Evolutionary conservation across 345 rosid genomes (phyloP), one percentile per base, ranked within the genome.

Genomic region (Heritiera fomes): DNA sequence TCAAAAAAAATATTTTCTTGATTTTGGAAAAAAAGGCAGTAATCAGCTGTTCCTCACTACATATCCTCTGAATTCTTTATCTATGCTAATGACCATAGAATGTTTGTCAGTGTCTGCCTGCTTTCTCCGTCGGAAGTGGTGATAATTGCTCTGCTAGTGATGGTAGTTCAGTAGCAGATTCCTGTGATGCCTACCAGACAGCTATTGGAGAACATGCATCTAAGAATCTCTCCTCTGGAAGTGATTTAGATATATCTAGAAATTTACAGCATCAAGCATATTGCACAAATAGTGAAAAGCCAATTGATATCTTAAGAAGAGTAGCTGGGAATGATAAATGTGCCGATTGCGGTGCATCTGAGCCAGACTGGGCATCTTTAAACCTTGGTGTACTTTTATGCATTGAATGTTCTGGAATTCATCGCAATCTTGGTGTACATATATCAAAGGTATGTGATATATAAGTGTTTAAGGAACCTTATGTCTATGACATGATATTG

Each of bases 341-440:
- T 82, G 97, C 93, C 67, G 97, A 92, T 73, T 92, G 97, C 78
- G 87, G 93, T 74, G 91, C 91, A 74, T 86, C 92, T 61, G 97
- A 89, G 78, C 97, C 97, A 49, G 97, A 92, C 73, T 92, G 94
- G 94, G 97, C 97, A 75, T 92, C 97, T 76, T 81, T 92, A 75
- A 92, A 92, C 80, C 90, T 92, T 2, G 94, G 94, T 77, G 79
- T 90, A 62, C 93, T 92, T 80, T 86, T 92, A 62, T 92, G 97
- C 85, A 92, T 92, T 38, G 90, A 90, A 66, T 90, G 97, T 81
- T 92, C 97, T 67, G 94, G 97, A 77, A 82, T 89, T 75, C 97
- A 92, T 84, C 94, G 94, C 55, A 92, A 89, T 82, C 97, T 92
- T 75, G 97, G 97, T 71, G 94, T 92, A 43, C 94, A 92, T 80